Percentiles rank a stretch among this genome's conserved stretches.
Conservation (phyloP, 2,329 filamentous ascomycete genomes). For the Metarhizium robertsii region DNA sequence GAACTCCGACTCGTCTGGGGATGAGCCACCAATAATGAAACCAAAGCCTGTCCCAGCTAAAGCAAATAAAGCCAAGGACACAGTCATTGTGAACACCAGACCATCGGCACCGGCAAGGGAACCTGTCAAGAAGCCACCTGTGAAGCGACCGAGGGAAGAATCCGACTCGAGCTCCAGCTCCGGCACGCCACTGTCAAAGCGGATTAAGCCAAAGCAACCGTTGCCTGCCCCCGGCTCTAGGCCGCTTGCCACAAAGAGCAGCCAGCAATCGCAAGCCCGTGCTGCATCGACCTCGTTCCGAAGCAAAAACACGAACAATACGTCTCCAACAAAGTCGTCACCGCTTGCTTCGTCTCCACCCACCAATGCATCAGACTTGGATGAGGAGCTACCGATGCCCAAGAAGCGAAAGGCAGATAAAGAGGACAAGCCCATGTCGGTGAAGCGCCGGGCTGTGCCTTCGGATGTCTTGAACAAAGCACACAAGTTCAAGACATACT, state of each 20-base stretch:
- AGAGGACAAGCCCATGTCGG: conserved; percentile 13
- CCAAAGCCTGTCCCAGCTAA: conserved; percentile 19
- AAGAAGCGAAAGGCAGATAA: conserved; percentile 36
- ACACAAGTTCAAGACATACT: conserved; percentile 44
- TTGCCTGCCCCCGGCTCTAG: conserved; percentile 24
- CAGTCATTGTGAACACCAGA: conserved; percentile 23
- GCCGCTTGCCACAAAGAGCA: conserved; percentile 39
- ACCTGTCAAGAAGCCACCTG: conserved; percentile 23
- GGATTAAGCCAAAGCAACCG: conserved; percentile 41
- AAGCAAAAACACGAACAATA: conserved; percentile 39
- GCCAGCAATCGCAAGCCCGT: conserved; percentile 31
- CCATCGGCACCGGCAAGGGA: conserved; percentile 20
- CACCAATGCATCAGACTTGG: conserved; percentile 55
- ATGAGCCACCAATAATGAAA: conserved; percentile 27
- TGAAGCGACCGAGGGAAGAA: conserved; percentile 44
- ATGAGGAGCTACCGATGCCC: conserved; percentile 26
- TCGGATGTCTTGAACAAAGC: conserved; percentile 43
- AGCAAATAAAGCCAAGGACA: conserved; percentile 24
- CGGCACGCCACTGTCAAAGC: conserved; percentile 47
- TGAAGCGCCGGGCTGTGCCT: conserved; percentile 23
- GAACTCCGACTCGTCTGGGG: conserved; percentile 47
- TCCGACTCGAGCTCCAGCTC: conserved; percentile 51
- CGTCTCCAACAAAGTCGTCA: conserved; percentile 53
- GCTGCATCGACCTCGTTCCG: conserved; percentile 26
- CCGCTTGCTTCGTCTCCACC: conserved; percentile 57